A percentile compares a stretch with the other conserved stretches of the same genome.
Evolutionary conservation across 768 basidiomycete genomes (phyloP).

Genomic region (Tephrocybe sp.): DNA sequence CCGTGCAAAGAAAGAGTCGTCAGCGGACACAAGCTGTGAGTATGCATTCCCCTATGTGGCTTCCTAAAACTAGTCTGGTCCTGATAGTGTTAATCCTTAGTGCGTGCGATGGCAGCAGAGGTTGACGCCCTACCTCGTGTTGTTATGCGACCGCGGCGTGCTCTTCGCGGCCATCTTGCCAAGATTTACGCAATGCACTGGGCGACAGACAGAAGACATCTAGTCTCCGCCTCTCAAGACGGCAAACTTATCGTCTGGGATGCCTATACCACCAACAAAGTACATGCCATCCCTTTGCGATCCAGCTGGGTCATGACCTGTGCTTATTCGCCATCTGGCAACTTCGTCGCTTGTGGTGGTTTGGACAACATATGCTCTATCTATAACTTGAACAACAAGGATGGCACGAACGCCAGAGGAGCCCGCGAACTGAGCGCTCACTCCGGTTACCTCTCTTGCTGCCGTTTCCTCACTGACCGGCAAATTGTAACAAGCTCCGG

Average conservation of each 20-base stretch:
- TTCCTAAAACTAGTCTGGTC: not conserved
- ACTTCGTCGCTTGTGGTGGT: conserved; percentile 97
- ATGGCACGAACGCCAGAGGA: conserved; percentile 78
- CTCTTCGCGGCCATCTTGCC: conserved; percentile 94
- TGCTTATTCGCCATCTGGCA: conserved; percentile 95
- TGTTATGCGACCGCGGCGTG: conserved; percentile 93
- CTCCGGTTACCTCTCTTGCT: conserved; percentile 97
- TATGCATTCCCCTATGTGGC: conserved; percentile 22
- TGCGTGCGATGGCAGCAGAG: conserved; percentile 98
- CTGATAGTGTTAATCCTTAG: conserved; percentile 41
- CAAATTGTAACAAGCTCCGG: conserved; percentile 98
- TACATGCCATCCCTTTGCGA: conserved; percentile 96
- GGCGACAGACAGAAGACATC: conserved; percentile 95
- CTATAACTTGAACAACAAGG: conserved; percentile 88
- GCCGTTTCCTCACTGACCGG: conserved; percentile 97
- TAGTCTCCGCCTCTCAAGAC: conserved; percentile 99
- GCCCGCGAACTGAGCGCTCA: conserved; percentile 96
- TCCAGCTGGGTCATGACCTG: conserved; percentile 99
- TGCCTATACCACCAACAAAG: conserved; percentile 99
- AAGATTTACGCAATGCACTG: conserved; percentile 99
- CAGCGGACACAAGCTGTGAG: conserved; percentile 97
- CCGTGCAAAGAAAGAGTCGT: conserved; percentile 91
- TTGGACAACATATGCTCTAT: conserved; percentile 99
- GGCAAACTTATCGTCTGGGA: conserved; percentile 99
- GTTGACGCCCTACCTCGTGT: conserved; percentile 95